phyloP scores from a whole-genome alignment of 2,329 filamentous ascomycete species.

The Neonectria magnoliae region DNA sequence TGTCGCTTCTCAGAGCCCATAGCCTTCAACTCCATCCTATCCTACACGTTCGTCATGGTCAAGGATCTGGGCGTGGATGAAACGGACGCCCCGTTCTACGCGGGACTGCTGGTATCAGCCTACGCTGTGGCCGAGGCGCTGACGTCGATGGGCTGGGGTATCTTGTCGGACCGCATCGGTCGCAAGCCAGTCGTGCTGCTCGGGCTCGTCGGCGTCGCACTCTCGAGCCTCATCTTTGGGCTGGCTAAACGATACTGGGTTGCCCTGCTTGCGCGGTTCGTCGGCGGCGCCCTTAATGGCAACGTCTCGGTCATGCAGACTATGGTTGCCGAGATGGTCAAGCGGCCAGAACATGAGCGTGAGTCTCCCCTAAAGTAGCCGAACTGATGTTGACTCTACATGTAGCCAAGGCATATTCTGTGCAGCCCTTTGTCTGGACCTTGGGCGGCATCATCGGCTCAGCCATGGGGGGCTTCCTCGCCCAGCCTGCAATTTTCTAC shows the following conservation, averaged over 20 bases:
- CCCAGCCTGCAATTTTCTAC: conserved; percentile 65
- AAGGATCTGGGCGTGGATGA: conserved; percentile 78
- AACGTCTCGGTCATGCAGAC: conserved; percentile 92
- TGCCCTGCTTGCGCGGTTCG: conserved; percentile 79
- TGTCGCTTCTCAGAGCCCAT: conserved; percentile 81
- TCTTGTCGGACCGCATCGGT: conserved; percentile 68
- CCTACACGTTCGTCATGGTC: conserved; percentile 90
- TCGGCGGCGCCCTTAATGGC: conserved; percentile 90
- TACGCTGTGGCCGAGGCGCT: conserved; percentile 89
- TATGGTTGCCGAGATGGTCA: conserved; percentile 89
- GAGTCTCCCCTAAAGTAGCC: conserved; percentile 2
- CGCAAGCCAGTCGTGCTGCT: conserved; percentile 76
- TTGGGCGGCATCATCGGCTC: conserved; percentile 90
- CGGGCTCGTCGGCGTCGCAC: conserved; percentile 79
- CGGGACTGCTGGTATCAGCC: conserved; percentile 84
- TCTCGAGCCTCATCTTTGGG: conserved; percentile 83
- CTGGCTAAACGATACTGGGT: conserved; percentile 84
- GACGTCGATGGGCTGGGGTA: conserved; percentile 74
- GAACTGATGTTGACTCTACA: not conserved
- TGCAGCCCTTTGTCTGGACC: conserved; percentile 89
- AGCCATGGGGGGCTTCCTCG: conserved; percentile 81
- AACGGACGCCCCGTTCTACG: conserved; percentile 80
- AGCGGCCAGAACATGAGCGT: conserved; percentile 84
- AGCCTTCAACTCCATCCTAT: conserved; percentile 89
- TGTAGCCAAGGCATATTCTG: conserved; percentile 75